These are phyloP conservation scores for Colletotrichum sp. DNA, from an alignment of 2,329 filamentous ascomycete species.

Conservation along the genomic window DNA sequence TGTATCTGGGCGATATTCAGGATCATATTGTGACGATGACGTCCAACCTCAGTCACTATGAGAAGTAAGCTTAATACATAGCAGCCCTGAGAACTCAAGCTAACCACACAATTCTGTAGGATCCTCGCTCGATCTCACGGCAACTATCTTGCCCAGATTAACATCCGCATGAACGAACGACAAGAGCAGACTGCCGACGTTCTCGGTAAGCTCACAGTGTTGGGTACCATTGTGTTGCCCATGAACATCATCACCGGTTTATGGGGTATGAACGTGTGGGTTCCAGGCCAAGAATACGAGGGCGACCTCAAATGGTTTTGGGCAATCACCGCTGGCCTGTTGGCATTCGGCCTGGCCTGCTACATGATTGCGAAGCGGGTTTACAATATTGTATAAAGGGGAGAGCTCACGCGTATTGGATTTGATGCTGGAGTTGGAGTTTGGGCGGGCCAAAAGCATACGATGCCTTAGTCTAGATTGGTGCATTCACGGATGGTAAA, in stretches of 20 bases:
- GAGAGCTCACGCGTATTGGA: not conserved
- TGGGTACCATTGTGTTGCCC: conserved; percentile 95
- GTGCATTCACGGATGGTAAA: conserved; percentile 19
- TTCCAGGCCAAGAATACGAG: conserved; percentile 88
- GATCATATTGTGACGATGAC: conserved; percentile 99
- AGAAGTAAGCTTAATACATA: conserved; percentile 69
- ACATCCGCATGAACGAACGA: conserved; percentile 98
- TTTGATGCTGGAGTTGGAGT: not conserved
- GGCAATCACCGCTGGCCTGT: conserved; percentile 74
- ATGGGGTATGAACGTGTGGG: conserved; percentile 99
- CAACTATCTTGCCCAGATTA: conserved; percentile 99
- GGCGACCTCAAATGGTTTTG: conserved; percentile 78
- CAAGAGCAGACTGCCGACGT: conserved; percentile 96
- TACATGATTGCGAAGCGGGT: conserved; percentile 84
- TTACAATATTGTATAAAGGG: conserved; percentile 73
- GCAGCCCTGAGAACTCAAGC: not conserved
- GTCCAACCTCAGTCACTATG: conserved; percentile 92
- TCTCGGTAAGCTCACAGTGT: conserved; percentile 89
- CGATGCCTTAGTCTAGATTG: not conserved
- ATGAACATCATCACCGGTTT: conserved; percentile 99
- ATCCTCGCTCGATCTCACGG: conserved; percentile 90
- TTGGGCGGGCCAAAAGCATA: not conserved
- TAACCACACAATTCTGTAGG: conserved; percentile 46
- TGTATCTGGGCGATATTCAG: conserved; percentile 97
- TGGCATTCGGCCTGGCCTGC: conserved; percentile 81